Evolutionary conservation across 352 stramenopile species (phyloP).

Genomic region (Thalassiosira livingstoniorum): DNA sequence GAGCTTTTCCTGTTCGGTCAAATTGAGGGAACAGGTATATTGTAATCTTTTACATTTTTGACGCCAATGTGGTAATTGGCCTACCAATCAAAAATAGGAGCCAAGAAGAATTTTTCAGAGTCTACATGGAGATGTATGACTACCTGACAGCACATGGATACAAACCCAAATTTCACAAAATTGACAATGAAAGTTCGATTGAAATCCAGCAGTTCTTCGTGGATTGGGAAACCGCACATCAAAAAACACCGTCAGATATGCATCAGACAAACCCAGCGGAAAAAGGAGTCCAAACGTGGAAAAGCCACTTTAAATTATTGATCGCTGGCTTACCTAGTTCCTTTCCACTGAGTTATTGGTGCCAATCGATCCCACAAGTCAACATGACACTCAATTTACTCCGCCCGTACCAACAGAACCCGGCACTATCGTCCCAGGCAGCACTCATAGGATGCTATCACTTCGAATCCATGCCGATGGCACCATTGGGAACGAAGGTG

Average conservation of each 20-base stretch:
- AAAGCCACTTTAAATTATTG: conserved; percentile 54
- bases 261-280: conserved; percentile 58
- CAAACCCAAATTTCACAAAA: conserved; percentile 15
- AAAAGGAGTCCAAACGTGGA: conserved; percentile 61
- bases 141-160: neutral
- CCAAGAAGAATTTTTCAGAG: neutral
- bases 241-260: conserved; percentile 42
- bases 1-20: neutral
- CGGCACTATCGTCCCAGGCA: neutral
- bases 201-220: conserved; percentile 40
- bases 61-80: conserved; percentile 8
- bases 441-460: conserved; percentile 1
- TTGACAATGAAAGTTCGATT: conserved; percentile 50
- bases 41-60: neutral
- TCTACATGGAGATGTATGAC: conserved; percentile 1
- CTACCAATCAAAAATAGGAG: conserved; percentile 11
- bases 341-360: conserved; percentile 10
- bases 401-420: neutral
- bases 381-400: conserved; percentile 22
- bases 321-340: neutral
- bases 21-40: neutral
- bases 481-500: conserved; percentile 19
- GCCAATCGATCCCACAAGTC: neutral
- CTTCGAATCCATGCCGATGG: neutral
- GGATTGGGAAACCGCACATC: neutral